A percentile compares a stretch with the other conserved stretches of the same genome.
Conservation (phyloP, 495 filamentous ascomycete species). For the Massariosphaeria phaeospora region DNA sequence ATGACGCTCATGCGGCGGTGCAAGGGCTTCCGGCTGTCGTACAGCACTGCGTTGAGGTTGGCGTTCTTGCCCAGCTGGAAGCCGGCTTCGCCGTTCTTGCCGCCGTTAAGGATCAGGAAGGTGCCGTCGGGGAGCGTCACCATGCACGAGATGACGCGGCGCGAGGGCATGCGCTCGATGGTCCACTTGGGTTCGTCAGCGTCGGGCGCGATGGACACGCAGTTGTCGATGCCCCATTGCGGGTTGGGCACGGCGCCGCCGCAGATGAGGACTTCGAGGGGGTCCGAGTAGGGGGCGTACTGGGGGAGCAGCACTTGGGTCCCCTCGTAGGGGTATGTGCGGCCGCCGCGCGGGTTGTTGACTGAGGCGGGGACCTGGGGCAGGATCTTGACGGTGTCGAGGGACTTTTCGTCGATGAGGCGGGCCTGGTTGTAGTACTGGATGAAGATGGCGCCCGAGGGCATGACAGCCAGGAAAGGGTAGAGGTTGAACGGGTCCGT, state of each 20-base stretch:
- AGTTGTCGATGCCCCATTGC: constrained; percentile 57
- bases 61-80: constrained; percentile 55
- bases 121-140: constrained; percentile 61
- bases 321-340: constrained; percentile 60
- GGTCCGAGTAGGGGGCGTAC: constrained; percentile 52
- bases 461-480: constrained; percentile 54
- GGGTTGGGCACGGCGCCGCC: constrained; percentile 51
- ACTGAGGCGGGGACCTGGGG: constrained; percentile 58
- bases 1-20: constrained; percentile 55
- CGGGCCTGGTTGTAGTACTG: constrained; percentile 62
- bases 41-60: constrained; percentile 59
- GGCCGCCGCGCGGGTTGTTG: constrained; percentile 52
- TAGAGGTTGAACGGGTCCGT: constrained; percentile 63
- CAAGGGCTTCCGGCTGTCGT: constrained; percentile 54
- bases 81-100: constrained; percentile 54
- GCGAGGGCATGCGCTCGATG: constrained; percentile 62
- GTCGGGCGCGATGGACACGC: constrained; percentile 57
- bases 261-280: constrained; percentile 53
- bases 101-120: constrained; percentile 59
- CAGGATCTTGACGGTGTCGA: constrained; percentile 51
- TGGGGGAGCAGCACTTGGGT: constrained; percentile 55
- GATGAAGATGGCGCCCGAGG: constrained; percentile 57
- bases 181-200: constrained; percentile 50
- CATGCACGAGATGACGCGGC: constrained; percentile 61
- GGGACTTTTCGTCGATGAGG: constrained; percentile 54